Evolutionary conservation across 768 basidiomycete genomes (phyloP).

Genomic region (Scleroderma citrinum): DNA sequence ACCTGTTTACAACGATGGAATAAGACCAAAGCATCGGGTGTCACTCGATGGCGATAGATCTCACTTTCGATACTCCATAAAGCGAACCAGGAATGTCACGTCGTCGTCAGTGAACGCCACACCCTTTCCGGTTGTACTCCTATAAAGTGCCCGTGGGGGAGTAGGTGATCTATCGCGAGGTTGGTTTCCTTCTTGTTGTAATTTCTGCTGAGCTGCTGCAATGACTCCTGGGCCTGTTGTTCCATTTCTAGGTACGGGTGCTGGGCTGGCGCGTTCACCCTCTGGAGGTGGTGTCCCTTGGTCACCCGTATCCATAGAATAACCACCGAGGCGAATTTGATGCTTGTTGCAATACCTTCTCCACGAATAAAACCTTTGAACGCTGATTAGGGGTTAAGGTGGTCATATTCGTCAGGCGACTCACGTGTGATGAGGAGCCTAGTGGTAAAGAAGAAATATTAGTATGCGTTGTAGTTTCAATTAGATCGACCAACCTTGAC

Average conservation of each 20-base stretch:
- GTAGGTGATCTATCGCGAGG: constrained; percentile 69
- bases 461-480: constrained; percentile 5
- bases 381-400: not conserved
- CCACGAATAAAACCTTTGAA: constrained; percentile 81
- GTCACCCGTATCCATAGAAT: constrained; percentile 64
- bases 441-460: not conserved
- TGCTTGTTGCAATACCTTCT: constrained; percentile 90
- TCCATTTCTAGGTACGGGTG: constrained; percentile 29
- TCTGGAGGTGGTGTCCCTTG: constrained; percentile 40
- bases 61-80: constrained; percentile 73
- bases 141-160: constrained; percentile 69
- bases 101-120: constrained; percentile 87
- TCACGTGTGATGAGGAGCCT: constrained; percentile 89
- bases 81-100: constrained; percentile 66
- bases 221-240: constrained; percentile 41
- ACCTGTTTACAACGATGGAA: constrained; percentile 27
- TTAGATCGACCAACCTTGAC: constrained; percentile 50
- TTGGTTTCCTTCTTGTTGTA: constrained; percentile 30
- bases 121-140: constrained; percentile 87
- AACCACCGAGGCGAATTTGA: constrained; percentile 83
- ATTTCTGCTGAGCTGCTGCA: constrained; percentile 37
- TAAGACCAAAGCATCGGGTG: constrained; percentile 1
- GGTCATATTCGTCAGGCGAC: constrained; percentile 10
- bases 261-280: constrained; percentile 37
- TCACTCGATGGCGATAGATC: constrained; percentile 15